These are phyloP conservation scores for Mimosa pudica DNA, from an alignment of 306 rosid genomes.

Conservation along the genomic window DNA sequence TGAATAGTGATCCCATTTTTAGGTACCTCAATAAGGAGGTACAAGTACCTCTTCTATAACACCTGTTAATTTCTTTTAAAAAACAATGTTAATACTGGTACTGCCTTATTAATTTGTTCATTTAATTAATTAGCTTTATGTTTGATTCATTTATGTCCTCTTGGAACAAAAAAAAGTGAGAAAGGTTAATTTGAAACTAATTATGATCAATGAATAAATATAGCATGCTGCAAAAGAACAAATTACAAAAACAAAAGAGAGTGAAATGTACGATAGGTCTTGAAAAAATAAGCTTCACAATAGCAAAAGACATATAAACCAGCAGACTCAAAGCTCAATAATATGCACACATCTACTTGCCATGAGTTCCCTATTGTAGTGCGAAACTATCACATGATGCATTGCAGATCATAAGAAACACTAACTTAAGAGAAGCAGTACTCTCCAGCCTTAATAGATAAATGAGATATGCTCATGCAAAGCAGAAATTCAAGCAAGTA, in stretches of 20 bases:
- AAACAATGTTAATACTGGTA: not conserved
- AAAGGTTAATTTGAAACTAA: not conserved
- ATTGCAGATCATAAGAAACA: slow-evolving; percentile 27
- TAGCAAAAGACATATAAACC: slow-evolving; percentile 12
- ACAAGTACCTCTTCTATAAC: not conserved
- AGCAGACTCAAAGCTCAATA: slow-evolving; percentile 6
- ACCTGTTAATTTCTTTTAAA: not conserved
- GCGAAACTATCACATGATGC: not conserved
- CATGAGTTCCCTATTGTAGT: not conserved
- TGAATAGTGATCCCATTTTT: not conserved
- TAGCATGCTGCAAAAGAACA: not conserved
- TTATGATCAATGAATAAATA: not conserved
- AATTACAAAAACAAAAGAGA: not conserved
- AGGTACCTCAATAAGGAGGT: not conserved
- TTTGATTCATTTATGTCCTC: not conserved
- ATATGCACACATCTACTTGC: not conserved
- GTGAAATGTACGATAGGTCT: not conserved
- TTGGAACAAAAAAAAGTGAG: not conserved
- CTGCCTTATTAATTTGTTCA: not conserved
- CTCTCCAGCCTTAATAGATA: slow-evolving; percentile 14
- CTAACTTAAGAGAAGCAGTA: not conserved
- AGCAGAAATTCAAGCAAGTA: slow-evolving; percentile 22
- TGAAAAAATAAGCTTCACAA: not conserved
- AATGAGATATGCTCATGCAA: slow-evolving; percentile 23
- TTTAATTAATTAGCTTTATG: not conserved